Base-by-base conservation (phyloP, 208 protist species). In the Trypanosoma mega region DNA sequence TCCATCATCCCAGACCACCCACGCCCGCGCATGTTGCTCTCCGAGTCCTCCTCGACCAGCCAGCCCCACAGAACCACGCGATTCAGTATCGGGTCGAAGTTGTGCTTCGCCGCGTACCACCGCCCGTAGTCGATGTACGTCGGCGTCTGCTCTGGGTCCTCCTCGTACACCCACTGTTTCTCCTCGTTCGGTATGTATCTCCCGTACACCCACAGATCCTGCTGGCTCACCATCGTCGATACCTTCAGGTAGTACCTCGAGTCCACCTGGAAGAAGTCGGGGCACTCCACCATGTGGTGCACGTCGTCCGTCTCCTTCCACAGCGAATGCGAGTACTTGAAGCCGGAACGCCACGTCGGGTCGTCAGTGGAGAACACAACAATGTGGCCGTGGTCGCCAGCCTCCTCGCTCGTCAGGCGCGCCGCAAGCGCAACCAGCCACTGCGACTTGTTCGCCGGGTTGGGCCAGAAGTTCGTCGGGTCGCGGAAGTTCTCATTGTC, bases 1-100 rank as follows among this genome's bases (percentile, higher is more conserved):
- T 74, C 76, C 51, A 79, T 68, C 41, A 78, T 62, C 18, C 72
- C 79, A 14, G 75, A 79, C 75, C 79, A 82, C 43, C 71, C 79
- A 36, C 79, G 63, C 18, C 50, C 23, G 16, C 27, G 14, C 47
- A 78, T 72, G 50, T 67, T 69, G 14, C 37, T 63, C 48, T 74
- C 41, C 39, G 21, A 69, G 44, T 78, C 55, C 58, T 83, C 73
- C 31, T 87, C 76, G 37, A 65, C 46, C 3, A 58, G 68, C 68
- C 76, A 82, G 54, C 76, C 76, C 68, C 73, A 80, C 11, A 87
- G 51, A 44, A 67, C 63, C 62, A 66, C 73, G 54, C 69, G 58
- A 44, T 80, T 72, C 11, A 79, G 66, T 59, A 80, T 80, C 21
- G 71, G 64, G 63, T 82, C 79, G 47, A 67, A 56, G 68, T 77